A percentile compares a stretch with the other conserved stretches of the same genome.
phyloP scores from a whole-genome alignment of 73 alveolate genomes.

The Paramecium biaurelia region DNA sequence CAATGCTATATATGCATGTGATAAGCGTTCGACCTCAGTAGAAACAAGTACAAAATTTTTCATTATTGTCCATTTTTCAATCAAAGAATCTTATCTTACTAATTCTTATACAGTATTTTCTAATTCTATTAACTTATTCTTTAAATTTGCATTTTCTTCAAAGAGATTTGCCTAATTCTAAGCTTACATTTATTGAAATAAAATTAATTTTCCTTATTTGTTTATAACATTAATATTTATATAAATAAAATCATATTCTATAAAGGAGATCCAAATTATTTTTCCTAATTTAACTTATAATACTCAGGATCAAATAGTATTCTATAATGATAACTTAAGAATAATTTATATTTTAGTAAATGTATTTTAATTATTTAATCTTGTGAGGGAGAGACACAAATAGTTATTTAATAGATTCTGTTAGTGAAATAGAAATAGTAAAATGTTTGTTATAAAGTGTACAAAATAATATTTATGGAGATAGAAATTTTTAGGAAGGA shows the following conservation, averaged over 20 bases:
- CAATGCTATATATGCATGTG: neutral
- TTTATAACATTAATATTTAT: no score
- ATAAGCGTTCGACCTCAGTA: neutral
- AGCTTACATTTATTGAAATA: neutral
- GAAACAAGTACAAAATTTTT: conserved; percentile 15
- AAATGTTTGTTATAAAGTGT: neutral
- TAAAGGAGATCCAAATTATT: neutral
- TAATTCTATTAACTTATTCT: neutral
- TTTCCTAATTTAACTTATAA: neutral
- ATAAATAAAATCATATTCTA: no score
- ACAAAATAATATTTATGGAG: conserved; percentile 15
- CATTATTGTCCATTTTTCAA: conserved; percentile 41
- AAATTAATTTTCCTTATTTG: no score
- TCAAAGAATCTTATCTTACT: neutral
- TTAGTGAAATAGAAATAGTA: neutral
- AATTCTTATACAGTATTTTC: neutral
- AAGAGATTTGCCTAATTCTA: neutral
- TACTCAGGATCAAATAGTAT: neutral
- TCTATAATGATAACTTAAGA: neutral
- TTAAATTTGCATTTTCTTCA: neutral
- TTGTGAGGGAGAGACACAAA: no score
- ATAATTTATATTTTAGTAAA: neutral
- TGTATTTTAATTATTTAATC: no score
- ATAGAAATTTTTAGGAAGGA: conserved; percentile 19
- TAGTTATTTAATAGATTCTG: no score